Evolutionary conservation across 768 basidiomycete species (phyloP).

Genomic region (Lentinula aciculospora): DNA sequence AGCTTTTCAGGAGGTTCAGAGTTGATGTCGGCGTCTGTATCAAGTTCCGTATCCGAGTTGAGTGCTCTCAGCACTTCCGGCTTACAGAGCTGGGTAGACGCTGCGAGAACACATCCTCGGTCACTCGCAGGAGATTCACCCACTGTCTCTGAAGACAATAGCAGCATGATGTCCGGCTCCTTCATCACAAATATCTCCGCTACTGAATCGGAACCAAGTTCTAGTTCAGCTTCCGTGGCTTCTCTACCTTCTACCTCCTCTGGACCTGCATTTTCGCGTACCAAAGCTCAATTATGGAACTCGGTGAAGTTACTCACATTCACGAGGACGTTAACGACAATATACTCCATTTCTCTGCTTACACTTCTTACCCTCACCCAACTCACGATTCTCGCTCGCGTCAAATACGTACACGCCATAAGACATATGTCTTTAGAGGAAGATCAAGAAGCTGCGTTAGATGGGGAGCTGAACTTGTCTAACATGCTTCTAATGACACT

Average conservation of each 20-base stretch:
- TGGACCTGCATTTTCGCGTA: constrained; percentile 22
- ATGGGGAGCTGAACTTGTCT: not conserved
- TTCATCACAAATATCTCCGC: constrained; percentile 1
- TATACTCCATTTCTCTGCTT: constrained; percentile 84
- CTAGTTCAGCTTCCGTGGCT: constrained; percentile 4
- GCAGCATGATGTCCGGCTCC: constrained; percentile 5
- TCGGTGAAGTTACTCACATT: constrained; percentile 89
- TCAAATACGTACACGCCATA: constrained; percentile 61
- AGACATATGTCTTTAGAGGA: constrained; percentile 29
- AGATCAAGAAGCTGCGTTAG: constrained; percentile 36
- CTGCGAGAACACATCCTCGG: not conserved
- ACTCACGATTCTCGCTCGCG: constrained; percentile 77
- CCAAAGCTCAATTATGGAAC: constrained; percentile 86
- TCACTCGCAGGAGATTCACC: not conserved
- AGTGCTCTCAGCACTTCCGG: constrained; percentile 8
- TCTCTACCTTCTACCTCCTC: constrained; percentile 3
- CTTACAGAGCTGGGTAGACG: constrained; percentile 10
- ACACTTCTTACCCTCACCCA: constrained; percentile 85
- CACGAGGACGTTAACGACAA: constrained; percentile 78
- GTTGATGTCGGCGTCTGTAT: not conserved
- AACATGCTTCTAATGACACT: constrained; percentile 1
- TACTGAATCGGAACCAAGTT: constrained; percentile 5
- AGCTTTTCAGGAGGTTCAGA: constrained; percentile 1
- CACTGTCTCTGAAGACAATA: not conserved
- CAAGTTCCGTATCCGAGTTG: not conserved